Conservation (phyloP, 495 filamentous ascomycete species). For the Neurospora africana region DNA sequence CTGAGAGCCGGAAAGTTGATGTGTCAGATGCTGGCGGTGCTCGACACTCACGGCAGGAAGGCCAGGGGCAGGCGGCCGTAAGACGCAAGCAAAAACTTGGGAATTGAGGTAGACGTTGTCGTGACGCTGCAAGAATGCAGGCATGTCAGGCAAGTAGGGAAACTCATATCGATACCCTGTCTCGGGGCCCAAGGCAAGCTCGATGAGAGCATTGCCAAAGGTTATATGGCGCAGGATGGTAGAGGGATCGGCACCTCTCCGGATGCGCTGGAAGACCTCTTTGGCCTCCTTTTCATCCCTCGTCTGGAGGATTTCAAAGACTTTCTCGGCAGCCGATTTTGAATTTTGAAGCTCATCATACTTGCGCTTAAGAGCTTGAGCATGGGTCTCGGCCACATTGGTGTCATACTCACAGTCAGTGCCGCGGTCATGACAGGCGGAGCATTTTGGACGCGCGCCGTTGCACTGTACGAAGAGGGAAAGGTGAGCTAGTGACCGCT, state of each 20-base stretch:
- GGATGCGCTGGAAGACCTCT: constrained; percentile 28
- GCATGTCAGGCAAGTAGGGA: constrained; percentile 29
- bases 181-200: constrained; percentile 28
- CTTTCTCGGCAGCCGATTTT: constrained; percentile 24
- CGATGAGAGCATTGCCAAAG: constrained; percentile 29
- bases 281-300: constrained; percentile 23
- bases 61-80: not conserved
- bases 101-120: constrained; percentile 30
- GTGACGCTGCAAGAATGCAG: constrained; percentile 15
- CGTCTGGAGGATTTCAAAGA: constrained; percentile 24
- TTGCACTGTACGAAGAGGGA: constrained; percentile 22
- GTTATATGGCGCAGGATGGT: constrained; percentile 27
- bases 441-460: constrained; percentile 26
- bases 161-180: constrained; percentile 31
- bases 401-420: constrained; percentile 31
- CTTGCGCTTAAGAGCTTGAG: constrained; percentile 33
- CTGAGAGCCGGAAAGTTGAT: not conserved
- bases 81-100: constrained; percentile 21
- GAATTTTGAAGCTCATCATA: constrained; percentile 24
- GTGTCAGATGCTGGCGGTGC: not conserved
- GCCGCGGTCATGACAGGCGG: constrained; percentile 23
- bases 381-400: constrained; percentile 26
- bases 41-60: not conserved
- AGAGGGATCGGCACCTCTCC: constrained; percentile 23
- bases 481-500: not conserved